phyloP scores from a whole-genome alignment of 331 rosid species.

The Dryas integrifolia region DNA sequence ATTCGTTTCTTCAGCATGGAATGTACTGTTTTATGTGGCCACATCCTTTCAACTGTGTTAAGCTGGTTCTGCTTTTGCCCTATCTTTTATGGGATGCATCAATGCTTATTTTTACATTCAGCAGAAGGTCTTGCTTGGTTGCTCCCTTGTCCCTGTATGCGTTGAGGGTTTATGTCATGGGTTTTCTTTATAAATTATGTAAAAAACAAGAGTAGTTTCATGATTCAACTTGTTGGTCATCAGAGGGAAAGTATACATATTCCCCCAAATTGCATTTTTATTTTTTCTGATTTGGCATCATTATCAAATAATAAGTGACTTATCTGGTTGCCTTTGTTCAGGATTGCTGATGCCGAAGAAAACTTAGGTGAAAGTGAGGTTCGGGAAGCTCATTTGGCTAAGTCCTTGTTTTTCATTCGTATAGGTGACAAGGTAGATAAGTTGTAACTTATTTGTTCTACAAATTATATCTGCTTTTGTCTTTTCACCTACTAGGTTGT shows the following conservation, averaged over 20 bases:
- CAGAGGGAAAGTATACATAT: background rate
- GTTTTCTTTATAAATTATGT: no score
- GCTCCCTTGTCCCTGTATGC: background rate
- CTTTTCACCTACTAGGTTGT: background rate
- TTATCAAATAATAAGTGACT: background rate
- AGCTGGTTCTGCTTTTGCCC: background rate
- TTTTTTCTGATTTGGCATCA: background rate
- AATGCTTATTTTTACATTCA: background rate
- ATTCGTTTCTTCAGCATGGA: background rate
- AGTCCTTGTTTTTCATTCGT: slow-evolving; percentile 80
- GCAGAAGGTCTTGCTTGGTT: background rate
- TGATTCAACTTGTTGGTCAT: background rate
- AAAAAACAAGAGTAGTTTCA: background rate
- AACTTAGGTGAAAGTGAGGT: slow-evolving; percentile 99
- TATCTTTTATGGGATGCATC: background rate
- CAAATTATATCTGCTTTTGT: background rate
- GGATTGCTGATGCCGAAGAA: slow-evolving; percentile 98
- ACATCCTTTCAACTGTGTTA: background rate
- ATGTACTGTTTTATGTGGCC: background rate
- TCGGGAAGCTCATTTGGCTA: slow-evolving; percentile 96
- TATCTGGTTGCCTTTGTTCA: slow-evolving; percentile 33
- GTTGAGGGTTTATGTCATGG: background rate
- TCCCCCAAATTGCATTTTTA: background rate
- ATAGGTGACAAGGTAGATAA: slow-evolving; percentile 79
- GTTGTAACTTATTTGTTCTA: slow-evolving; percentile 10